Percentiles rank a stretch among this genome's conserved stretches.
phyloP scores from a whole-genome alignment of 768 basidiomycete genomes.

The Rhodocollybia butyracea region DNA sequence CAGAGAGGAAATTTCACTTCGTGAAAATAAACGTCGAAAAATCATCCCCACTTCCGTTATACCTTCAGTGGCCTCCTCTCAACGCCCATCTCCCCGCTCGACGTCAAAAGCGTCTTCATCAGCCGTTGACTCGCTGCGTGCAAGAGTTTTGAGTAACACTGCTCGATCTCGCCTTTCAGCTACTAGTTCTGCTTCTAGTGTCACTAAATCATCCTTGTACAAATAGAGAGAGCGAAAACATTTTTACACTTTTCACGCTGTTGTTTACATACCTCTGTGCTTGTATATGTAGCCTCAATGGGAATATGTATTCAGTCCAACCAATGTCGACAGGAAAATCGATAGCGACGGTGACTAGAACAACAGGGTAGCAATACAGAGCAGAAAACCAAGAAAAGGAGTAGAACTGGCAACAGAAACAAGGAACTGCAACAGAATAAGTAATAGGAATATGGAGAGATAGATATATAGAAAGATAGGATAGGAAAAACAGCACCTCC shows the following conservation, averaged over 20 bases:
- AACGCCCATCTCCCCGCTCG: constrained; percentile 11
- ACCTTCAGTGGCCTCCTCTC: constrained; percentile 17
- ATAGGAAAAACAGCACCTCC: constrained; percentile 37
- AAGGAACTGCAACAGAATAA: constrained; percentile 28
- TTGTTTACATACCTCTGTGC: too few species aligned
- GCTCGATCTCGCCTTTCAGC: constrained; percentile 30
- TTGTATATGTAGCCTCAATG: neutral
- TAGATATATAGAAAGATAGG: constrained; percentile 17
- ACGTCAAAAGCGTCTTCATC: constrained; percentile 14
- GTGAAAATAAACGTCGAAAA: constrained; percentile 49
- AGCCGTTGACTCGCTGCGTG: constrained; percentile 36
- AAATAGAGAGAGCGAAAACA: too few species aligned
- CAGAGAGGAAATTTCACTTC: constrained; percentile 41
- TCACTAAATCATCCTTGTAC: too few species aligned
- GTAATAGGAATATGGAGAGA: neutral
- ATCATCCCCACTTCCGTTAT: constrained; percentile 26
- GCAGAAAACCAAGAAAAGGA: constrained; percentile 28
- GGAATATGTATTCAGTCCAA: neutral
- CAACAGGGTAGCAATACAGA: constrained; percentile 57
- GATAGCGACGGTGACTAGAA: constrained; percentile 50
- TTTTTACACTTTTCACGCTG: too few species aligned
- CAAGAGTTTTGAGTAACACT: constrained; percentile 58
- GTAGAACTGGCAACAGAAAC: constrained; percentile 29
- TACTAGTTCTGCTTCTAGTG: neutral
- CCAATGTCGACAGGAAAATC: constrained; percentile 33